Percentiles rank a stretch among this genome's conserved stretches.
These are phyloP conservation scores for Wickerhamiella galacta DNA, from an alignment of 805 yeast genomes.

Conservation along the genomic window DNA sequence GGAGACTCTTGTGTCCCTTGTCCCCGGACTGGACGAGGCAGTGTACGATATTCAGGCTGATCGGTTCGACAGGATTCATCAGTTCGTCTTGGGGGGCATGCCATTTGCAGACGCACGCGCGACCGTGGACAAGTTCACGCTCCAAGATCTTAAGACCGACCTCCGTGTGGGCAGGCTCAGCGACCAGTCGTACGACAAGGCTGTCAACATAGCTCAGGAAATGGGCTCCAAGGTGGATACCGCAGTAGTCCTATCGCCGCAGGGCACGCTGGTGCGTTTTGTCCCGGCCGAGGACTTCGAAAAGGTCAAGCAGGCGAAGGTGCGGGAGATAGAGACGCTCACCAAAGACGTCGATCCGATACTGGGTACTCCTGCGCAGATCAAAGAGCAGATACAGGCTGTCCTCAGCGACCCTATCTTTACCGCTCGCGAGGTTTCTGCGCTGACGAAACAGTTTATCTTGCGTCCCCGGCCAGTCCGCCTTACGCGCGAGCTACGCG, in stretches of 20 bases:
- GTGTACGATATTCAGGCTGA: conserved; percentile 27
- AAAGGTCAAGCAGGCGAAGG: conserved; percentile 1
- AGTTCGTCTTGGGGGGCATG: conserved; percentile 44
- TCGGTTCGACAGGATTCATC: conserved; percentile 39
- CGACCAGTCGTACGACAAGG: conserved; percentile 19
- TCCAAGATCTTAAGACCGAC: conserved; percentile 26
- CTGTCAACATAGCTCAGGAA: conserved; percentile 11
- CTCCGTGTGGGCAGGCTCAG: conserved; percentile 16
- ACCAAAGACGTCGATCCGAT: conserved; percentile 7
- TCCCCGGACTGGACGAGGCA: conserved; percentile 14
- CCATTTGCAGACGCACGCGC: conserved; percentile 37
- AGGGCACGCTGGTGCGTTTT: conserved; percentile 18
- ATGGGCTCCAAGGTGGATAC: conserved; percentile 25
- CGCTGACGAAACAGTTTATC: conserved; percentile 32
- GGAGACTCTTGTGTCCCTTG: conserved; percentile 19
- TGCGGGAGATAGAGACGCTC: conserved; percentile 13
- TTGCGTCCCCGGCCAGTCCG: conserved; percentile 41
- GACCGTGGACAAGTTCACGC: conserved; percentile 36
- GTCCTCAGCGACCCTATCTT: conserved; percentile 27
- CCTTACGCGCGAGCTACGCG: conserved; percentile 23
- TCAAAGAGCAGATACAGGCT: conserved; percentile 26
- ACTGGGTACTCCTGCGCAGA: conserved; percentile 23
- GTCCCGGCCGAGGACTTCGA: conserved; percentile 3
- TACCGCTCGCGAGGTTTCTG: conserved; percentile 22
- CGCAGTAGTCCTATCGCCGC: conserved; percentile 23